Evolutionary conservation across 1,139 yeast species (phyloP).

Genomic region (Debaryomyces fabryi): DNA sequence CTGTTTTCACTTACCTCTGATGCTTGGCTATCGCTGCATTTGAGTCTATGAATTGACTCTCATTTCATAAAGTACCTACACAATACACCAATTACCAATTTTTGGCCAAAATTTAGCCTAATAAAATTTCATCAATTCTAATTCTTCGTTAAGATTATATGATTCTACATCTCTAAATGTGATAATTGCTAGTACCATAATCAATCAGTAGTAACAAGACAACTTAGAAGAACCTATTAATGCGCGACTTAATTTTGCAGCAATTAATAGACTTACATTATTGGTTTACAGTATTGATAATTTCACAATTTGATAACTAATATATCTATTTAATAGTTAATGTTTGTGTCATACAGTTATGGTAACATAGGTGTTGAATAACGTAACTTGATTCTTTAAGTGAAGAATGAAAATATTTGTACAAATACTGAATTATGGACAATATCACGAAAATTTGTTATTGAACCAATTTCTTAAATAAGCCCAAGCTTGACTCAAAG

Average conservation of each 20-base stretch:
- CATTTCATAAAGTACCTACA: too few relatives aligned
- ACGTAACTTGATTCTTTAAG: background rate
- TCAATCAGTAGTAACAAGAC: too few relatives aligned
- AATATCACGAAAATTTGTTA: conserved; percentile 1
- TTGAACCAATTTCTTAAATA: background rate
- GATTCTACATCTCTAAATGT: too few relatives aligned
- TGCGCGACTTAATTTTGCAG: background rate
- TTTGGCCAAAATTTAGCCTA: too few relatives aligned
- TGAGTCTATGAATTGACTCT: too few relatives aligned
- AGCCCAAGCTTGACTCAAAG: conserved; percentile 1
- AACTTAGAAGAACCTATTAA: too few relatives aligned
- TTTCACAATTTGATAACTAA: background rate
- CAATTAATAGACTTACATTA: background rate
- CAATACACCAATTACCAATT: too few relatives aligned
- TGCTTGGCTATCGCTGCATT: too few relatives aligned
- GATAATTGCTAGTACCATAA: too few relatives aligned
- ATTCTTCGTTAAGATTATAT: too few relatives aligned
- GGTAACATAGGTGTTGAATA: background rate
- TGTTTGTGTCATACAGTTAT: background rate
- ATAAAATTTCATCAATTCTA: too few relatives aligned
- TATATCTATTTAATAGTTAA: background rate
- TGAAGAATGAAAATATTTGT: background rate
- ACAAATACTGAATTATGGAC: background rate
- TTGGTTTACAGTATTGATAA: background rate
- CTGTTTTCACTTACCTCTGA: too few relatives aligned